Evolutionary conservation across 2,329 filamentous ascomycete species (phyloP).

Genomic region (Botrytis galanthina): DNA sequence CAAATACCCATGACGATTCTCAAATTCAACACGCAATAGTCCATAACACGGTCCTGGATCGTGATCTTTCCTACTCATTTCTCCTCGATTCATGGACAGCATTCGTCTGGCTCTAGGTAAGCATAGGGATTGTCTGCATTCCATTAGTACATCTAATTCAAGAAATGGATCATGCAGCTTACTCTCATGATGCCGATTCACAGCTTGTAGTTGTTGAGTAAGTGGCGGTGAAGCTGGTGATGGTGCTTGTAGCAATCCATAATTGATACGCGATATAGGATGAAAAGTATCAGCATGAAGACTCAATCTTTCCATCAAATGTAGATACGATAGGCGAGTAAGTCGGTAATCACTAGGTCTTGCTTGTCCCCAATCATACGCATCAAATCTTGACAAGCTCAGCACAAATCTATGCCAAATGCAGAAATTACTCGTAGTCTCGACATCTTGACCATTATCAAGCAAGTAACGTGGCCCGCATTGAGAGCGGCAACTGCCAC

Average conservation of each 20-base stretch:
- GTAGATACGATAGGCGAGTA: neutral
- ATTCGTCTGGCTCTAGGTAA: neutral
- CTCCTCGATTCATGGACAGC: neutral
- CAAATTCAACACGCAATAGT: neutral
- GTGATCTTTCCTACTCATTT: neutral
- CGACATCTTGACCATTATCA: neutral
- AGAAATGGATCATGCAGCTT: neutral
- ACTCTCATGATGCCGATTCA: neutral
- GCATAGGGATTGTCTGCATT: neutral
- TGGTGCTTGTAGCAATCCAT: neutral
- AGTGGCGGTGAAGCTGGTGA: neutral
- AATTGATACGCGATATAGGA: neutral
- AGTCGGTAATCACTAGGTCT: neutral
- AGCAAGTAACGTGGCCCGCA: neutral
- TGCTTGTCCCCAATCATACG: neutral
- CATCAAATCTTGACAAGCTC: neutral
- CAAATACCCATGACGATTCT: neutral
- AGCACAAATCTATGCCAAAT: neutral
- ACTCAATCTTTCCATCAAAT: neutral
- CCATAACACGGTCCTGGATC: too few species aligned
- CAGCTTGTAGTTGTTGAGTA: neutral
- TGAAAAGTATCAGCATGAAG: neutral
- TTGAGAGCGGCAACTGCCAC: too few species aligned
- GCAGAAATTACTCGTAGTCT: neutral
- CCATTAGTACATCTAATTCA: neutral